Conservation (phyloP, 495 filamentous ascomycete species). For the Penicillium silybi region DNA sequence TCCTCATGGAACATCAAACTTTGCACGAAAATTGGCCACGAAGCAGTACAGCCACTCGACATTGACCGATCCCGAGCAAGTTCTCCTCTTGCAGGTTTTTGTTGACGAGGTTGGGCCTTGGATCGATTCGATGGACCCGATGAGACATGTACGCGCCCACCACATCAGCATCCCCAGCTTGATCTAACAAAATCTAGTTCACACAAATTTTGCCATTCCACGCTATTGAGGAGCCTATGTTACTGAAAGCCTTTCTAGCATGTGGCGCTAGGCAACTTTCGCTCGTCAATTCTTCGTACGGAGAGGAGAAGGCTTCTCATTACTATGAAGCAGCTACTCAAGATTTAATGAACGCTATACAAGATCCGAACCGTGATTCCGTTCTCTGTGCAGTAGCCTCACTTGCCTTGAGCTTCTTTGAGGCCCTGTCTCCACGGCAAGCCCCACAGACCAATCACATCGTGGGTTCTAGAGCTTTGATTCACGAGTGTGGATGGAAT, state of each 20-base stretch:
- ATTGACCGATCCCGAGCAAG: slow-evolving; percentile 69
- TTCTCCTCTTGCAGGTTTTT: slow-evolving; percentile 84
- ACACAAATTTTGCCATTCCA: slow-evolving; percentile 76
- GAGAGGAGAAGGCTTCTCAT: slow-evolving; percentile 70
- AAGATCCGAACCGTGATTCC: slow-evolving; percentile 79
- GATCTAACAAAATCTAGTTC: slow-evolving; percentile 50
- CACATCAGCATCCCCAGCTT: neutral
- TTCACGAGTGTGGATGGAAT: slow-evolving; percentile 89
- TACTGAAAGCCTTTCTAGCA: slow-evolving; percentile 87
- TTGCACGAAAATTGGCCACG: slow-evolving; percentile 24
- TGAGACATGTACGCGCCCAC: slow-evolving; percentile 64
- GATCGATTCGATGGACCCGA: slow-evolving; percentile 89
- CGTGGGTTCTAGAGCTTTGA: slow-evolving; percentile 77
- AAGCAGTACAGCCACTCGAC: slow-evolving; percentile 44
- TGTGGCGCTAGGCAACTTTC: slow-evolving; percentile 82
- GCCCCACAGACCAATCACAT: slow-evolving; percentile 82
- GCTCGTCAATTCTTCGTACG: slow-evolving; percentile 64
- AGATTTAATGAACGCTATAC: slow-evolving; percentile 64
- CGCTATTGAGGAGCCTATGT: slow-evolving; percentile 77
- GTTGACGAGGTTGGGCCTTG: slow-evolving; percentile 86
- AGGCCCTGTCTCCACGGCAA: slow-evolving; percentile 78
- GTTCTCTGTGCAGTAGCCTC: slow-evolving; percentile 87
- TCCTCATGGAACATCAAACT: slow-evolving; percentile 24
- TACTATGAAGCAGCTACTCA: slow-evolving; percentile 82
- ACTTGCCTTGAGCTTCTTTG: slow-evolving; percentile 85